Conservation (phyloP, 1,139 yeast genomes). For the Diutina mesorugosa region DNA sequence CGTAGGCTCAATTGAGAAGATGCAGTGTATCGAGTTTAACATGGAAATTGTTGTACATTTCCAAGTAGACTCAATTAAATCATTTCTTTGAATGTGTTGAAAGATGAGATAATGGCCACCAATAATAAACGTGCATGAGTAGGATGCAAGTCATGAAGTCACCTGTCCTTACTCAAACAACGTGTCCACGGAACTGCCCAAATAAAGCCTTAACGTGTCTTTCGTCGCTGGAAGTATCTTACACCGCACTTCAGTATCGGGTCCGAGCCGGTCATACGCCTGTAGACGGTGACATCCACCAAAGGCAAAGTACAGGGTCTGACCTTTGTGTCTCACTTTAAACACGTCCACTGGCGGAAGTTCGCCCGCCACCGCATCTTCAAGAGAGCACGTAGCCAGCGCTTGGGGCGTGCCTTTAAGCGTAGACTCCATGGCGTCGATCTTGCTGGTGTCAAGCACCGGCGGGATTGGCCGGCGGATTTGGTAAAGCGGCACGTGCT, state of each 20-base stretch:
- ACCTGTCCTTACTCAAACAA: constrained; percentile 20
- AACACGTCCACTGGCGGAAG: constrained; percentile 71
- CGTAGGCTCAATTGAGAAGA: no score
- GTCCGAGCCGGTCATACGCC: constrained; percentile 43
- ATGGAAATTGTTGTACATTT: no score
- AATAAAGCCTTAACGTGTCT: constrained; percentile 43
- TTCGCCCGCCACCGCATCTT: constrained; percentile 47
- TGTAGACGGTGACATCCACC: constrained; percentile 82
- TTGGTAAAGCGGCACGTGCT: constrained; percentile 48
- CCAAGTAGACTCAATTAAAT: no score
- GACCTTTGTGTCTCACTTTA: constrained; percentile 48
- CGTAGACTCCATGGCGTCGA: constrained; percentile 70
- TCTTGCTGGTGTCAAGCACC: constrained; percentile 57
- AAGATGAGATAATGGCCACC: no score
- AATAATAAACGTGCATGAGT: no score
- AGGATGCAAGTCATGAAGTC: not conserved
- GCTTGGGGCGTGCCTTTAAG: constrained; percentile 51
- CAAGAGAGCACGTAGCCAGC: constrained; percentile 47
- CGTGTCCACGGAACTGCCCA: constrained; percentile 53
- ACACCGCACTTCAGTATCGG: constrained; percentile 38
- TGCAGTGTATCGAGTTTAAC: no score
- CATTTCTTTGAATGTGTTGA: no score
- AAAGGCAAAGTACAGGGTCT: constrained; percentile 59
- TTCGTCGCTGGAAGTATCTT: constrained; percentile 58
- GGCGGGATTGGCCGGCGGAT: constrained; percentile 79